A percentile compares a stretch with the other conserved stretches of the same genome.
These are phyloP conservation scores for Cicer chorassanicum DNA, from an alignment of 306 rosid genomes.

Conservation along the genomic window DNA sequence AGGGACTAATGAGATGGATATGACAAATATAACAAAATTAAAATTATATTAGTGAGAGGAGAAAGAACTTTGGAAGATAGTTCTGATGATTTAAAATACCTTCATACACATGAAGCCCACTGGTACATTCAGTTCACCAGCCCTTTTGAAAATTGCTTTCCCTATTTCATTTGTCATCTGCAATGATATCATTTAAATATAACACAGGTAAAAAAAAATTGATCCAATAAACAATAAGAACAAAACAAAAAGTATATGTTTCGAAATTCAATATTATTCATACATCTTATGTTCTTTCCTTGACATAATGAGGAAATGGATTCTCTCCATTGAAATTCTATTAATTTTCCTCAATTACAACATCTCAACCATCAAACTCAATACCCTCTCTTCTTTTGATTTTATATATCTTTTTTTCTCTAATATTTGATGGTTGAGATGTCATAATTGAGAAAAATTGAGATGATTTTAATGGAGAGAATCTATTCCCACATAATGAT, in stretches of 20 bases:
- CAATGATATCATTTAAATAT: slow-evolving; percentile 33
- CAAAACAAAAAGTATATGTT: background rate
- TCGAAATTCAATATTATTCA: too few relatives aligned
- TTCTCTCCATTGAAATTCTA: too few relatives aligned
- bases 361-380: too few relatives aligned
- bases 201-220: background rate
- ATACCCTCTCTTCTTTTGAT: too few relatives aligned
- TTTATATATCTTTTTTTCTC: too few relatives aligned
- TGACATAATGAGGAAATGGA: too few relatives aligned
- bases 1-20: background rate
- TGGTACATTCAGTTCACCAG: slow-evolving; percentile 84
- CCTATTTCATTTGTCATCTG: slow-evolving; percentile 94
- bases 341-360: too few relatives aligned
- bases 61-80: slow-evolving; percentile 17
- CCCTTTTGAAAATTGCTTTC: slow-evolving; percentile 68
- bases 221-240: background rate
- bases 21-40: background rate
- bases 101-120: slow-evolving; percentile 93
- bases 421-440: too few relatives aligned
- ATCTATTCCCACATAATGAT: too few relatives aligned
- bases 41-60: background rate
- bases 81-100: slow-evolving; percentile 48
- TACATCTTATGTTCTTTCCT: too few relatives aligned
- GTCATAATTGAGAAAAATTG: too few relatives aligned
- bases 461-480: too few relatives aligned